Evolutionary conservation across 805 yeast species (phyloP), one percentile per base, ranked within the genome.

Genomic region (Ascoidea rubescens): DNA sequence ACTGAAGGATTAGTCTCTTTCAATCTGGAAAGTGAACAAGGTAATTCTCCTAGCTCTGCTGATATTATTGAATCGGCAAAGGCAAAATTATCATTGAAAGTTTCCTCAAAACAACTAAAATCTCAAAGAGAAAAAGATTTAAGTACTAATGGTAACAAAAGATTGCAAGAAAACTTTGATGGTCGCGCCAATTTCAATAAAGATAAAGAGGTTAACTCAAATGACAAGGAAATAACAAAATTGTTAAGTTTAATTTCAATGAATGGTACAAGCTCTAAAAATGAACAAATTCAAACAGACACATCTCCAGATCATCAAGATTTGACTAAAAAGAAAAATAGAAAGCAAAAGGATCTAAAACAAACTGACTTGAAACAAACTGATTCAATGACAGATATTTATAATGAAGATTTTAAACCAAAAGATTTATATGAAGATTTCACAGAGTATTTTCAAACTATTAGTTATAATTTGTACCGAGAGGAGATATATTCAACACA

Each of bases 391-490:
- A 28, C 52, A n/a, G 53, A 53, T 14, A 45, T 54, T 17, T 70
- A 72, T 5, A 57, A 64, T 0, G 67, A 64, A 7, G 62, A 72
- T 21, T 51, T 59, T 10, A 60, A 62, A 44, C 78, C 82, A 4
- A 68, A 67, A 50, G 64, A 77, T 50, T 64, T 71, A 0, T 82
- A 76, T 58, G 75, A 75, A 8, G 67, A 74, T 32, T 60, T 82
- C 57, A 65, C 69, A 7, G 71, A 72, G 17, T 83, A 84, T 59
- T 76, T 74, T 60, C 67, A 73, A 55, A 81, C 79, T 56, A 75
- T 80, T 69, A 74, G 84, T 52, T 75, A 75, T 63, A 80, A 80
- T 51, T 62, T 83, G 52, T 81, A 79, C 54, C 67, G 80, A 46
- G 90, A 84, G 60, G 86, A 83, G 58, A 72, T 75, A 51, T 65